Conservation (phyloP, 1,139 yeast species). For the Protomyces pachydermus region DNA sequence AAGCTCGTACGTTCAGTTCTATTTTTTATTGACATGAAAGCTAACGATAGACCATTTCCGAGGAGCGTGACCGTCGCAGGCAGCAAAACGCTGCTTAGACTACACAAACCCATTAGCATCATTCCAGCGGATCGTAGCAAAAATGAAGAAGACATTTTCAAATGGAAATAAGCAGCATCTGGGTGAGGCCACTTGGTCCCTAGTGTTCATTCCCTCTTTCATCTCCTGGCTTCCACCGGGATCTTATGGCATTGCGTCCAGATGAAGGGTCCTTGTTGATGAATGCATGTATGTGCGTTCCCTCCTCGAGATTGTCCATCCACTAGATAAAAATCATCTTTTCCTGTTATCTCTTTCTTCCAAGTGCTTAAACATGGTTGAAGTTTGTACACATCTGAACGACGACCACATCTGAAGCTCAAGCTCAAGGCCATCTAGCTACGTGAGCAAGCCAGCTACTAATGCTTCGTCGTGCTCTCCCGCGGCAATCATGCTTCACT, state of each 20-base stretch:
- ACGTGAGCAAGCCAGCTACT: background rate
- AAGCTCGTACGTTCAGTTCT: conserved; percentile 58
- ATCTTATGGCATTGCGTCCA: background rate
- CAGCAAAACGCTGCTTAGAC: conserved; percentile 4
- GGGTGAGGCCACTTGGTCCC: conserved; percentile 4
- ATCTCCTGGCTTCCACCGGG: background rate
- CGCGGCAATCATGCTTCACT: background rate
- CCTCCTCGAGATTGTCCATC: background rate
- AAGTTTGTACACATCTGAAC: background rate
- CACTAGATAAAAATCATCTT: background rate
- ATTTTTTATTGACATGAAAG: background rate
- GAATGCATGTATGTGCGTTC: background rate
- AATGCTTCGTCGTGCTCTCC: background rate
- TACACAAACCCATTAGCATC: background rate
- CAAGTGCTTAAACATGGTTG: background rate
- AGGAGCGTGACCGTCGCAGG: conserved; percentile 92
- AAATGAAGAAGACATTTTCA: background rate
- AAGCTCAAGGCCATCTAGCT: too few relatives aligned
- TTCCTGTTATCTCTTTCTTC: background rate
- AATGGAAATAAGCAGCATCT: background rate
- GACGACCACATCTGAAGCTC: background rate
- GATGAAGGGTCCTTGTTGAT: background rate
- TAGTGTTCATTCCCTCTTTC: background rate
- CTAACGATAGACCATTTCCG: conserved; percentile 46
- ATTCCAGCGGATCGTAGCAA: background rate